phyloP scores from a whole-genome alignment of 306 rosid species.

The Gillenia trifoliata region DNA sequence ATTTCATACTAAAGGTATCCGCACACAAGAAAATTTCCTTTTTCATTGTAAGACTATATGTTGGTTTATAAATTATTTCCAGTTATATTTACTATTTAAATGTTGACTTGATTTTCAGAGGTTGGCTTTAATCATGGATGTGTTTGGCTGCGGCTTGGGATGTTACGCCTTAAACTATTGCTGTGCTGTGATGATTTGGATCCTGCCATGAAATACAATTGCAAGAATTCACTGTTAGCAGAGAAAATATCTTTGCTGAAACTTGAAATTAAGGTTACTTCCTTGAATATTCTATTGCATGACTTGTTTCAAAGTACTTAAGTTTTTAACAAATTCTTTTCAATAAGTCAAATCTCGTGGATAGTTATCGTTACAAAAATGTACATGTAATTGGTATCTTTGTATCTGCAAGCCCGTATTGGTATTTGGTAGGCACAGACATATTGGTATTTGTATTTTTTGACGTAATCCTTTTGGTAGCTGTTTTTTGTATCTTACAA shows the following conservation, averaged over 20 bases:
- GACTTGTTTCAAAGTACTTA: not conserved
- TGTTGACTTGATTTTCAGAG: conserved; percentile 32
- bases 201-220: conserved; percentile 73
- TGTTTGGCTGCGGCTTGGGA: conserved; percentile 74
- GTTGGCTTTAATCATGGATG: conserved; percentile 48
- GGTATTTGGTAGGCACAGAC: not conserved
- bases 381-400: not conserved
- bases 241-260: conserved; percentile 61
- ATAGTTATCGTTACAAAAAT: too few relatives aligned
- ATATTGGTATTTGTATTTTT: not conserved
- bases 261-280: conserved; percentile 77
- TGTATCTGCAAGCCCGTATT: not conserved
- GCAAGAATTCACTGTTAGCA: conserved; percentile 52
- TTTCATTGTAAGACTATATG: not conserved
- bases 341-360: not conserved
- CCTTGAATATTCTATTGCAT: not conserved
- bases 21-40: not conserved
- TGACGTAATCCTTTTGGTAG: not conserved
- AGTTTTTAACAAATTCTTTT: not conserved
- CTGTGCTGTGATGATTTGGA: conserved; percentile 66
- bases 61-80: not conserved
- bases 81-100: not conserved
- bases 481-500: not conserved
- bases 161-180: conserved; percentile 66
- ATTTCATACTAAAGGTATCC: too few relatives aligned